Evolutionary conservation across 805 yeast species (phyloP).

Genomic region (Pichia cabralensis): DNA sequence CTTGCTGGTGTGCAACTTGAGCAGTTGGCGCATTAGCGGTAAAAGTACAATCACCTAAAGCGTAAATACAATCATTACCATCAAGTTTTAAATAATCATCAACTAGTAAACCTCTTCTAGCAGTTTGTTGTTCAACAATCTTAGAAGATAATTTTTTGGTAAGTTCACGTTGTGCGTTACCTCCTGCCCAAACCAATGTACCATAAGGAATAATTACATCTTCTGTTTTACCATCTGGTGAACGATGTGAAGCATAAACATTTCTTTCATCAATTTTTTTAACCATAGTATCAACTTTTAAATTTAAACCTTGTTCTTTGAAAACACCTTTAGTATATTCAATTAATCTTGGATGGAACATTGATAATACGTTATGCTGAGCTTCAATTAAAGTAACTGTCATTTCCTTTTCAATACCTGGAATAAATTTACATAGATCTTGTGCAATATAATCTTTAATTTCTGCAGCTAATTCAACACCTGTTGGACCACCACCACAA

Average conservation of each 20-base stretch:
- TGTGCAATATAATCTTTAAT: conserved; percentile 89
- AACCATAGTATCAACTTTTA: conserved; percentile 80
- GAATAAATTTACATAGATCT: conserved; percentile 84
- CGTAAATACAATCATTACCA: conserved; percentile 76
- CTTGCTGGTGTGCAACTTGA: conserved; percentile 95
- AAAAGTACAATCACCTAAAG: conserved; percentile 91
- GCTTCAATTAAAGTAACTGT: conserved; percentile 85
- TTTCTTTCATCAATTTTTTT: conserved; percentile 66
- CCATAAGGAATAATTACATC: conserved; percentile 70
- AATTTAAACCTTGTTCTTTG: conserved; percentile 53
- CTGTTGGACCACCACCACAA: conserved; percentile 98
- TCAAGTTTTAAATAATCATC: conserved; percentile 74
- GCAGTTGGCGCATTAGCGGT: conserved; percentile 93
- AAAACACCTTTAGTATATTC: conserved; percentile 76
- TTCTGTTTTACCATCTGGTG: conserved; percentile 55
- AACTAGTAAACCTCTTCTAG: conserved; percentile 84
- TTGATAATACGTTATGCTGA: conserved; percentile 73
- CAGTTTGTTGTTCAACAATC: conserved; percentile 69
- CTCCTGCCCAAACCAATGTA: conserved; percentile 94
- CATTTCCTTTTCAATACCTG: conserved; percentile 72
- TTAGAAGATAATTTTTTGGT: conserved; percentile 54
- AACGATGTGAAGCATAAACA: conserved; percentile 61
- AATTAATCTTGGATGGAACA: conserved; percentile 59
- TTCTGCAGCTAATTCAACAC: conserved; percentile 97
- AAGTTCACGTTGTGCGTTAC: conserved; percentile 81